These are phyloP conservation scores for Tulasnella sp. DNA, from an alignment of 768 basidiomycete genomes.

Conservation along the genomic window DNA sequence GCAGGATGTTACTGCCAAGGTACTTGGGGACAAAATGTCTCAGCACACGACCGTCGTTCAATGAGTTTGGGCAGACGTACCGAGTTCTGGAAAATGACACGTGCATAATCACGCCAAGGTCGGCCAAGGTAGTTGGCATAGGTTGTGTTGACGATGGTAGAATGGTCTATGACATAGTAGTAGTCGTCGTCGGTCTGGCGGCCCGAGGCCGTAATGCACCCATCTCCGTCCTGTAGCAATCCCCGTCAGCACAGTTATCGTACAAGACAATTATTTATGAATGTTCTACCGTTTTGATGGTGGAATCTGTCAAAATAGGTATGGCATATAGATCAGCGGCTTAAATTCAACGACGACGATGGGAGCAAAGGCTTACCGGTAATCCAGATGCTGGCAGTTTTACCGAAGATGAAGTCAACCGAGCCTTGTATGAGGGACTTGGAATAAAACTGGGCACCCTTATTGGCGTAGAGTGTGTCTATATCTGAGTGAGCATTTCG, in stretches of 20 bases:
- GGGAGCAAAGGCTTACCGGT: not conserved
- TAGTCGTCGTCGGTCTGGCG: not conserved
- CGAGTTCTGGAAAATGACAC: constrained; percentile 28
- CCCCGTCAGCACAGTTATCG: too few species aligned
- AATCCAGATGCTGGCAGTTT: constrained; percentile 1
- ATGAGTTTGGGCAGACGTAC: constrained; percentile 21
- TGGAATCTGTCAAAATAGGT: not conserved
- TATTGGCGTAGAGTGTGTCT: not conserved
- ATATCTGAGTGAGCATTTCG: too few species aligned
- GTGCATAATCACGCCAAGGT: constrained; percentile 8
- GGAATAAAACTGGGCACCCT: not conserved
- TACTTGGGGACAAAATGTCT: not conserved
- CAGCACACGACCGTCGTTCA: not conserved
- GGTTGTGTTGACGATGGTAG: not conserved
- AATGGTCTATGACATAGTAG: not conserved
- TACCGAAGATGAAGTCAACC: constrained; percentile 19
- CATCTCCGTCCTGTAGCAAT: constrained; percentile 7
- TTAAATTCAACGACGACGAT: not conserved
- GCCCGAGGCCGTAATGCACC: constrained; percentile 5
- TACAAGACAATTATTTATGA: not conserved
- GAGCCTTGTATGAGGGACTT: constrained; percentile 18
- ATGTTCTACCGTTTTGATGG: constrained; percentile 13
- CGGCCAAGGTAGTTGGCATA: constrained; percentile 1
- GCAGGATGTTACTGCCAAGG: not conserved
- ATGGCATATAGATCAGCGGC: not conserved